phyloP scores from a whole-genome alignment of 352 stramenopile genomes.

The Phytophthora pinifolia region DNA sequence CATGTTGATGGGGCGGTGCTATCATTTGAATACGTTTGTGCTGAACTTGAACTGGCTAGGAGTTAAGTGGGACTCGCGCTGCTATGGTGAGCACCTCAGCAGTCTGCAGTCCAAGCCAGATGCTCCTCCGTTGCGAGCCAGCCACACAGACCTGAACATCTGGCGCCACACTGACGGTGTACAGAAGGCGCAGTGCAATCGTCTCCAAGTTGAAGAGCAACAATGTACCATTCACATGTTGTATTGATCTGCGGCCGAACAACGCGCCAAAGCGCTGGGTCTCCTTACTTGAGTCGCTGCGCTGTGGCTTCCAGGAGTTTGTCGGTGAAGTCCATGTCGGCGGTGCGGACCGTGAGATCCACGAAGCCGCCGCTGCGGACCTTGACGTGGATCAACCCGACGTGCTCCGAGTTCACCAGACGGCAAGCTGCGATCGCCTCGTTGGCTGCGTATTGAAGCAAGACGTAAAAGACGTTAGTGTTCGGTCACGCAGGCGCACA shows the following conservation, averaged over 20 bases:
- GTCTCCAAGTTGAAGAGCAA: too few species aligned
- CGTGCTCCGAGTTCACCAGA: conserved; percentile 78
- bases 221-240: conserved; percentile 27
- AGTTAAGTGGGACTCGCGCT: too few species aligned
- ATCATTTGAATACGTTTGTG: background rate
- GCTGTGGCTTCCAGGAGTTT: conserved; percentile 65
- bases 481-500: conserved; percentile 5
- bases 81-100: too few species aligned
- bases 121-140: too few species aligned
- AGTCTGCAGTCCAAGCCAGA: too few species aligned
- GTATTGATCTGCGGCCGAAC: background rate
- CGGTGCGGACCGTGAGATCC: conserved; percentile 83
- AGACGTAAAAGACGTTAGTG: conserved; percentile 13
- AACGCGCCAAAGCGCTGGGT: background rate
- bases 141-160: too few species aligned
- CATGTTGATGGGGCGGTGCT: conserved; percentile 17
- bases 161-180: too few species aligned
- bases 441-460: conserved; percentile 50
- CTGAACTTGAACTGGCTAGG: conserved; percentile 24
- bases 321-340: conserved; percentile 82
- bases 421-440: conserved; percentile 85
- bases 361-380: conserved; percentile 81
- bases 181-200: too few species aligned
- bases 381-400: conserved; percentile 87
- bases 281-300: conserved; percentile 65